A percentile compares a stretch with the other conserved stretches of the same genome.
phyloP scores from a whole-genome alignment of 1,284 basidiomycete genomes.

The Ceratobasidium papillatum region DNA sequence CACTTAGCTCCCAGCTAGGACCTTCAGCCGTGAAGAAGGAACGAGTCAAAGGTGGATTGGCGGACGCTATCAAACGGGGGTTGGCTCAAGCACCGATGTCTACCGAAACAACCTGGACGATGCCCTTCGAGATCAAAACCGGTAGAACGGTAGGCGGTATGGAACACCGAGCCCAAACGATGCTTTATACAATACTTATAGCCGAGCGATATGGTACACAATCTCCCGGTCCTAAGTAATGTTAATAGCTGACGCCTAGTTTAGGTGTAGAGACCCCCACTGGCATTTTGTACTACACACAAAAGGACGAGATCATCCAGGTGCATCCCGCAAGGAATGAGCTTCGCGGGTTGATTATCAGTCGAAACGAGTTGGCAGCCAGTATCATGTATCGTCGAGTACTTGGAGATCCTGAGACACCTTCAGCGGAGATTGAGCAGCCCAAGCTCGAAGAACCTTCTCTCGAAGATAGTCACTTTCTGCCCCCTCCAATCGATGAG shows the following conservation, averaged over 20 bases:
- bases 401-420: slow-evolving; percentile 16
- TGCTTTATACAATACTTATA: slow-evolving; percentile 94
- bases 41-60: slow-evolving; percentile 27
- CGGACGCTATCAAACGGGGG: slow-evolving; percentile 29
- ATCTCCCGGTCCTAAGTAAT: background rate
- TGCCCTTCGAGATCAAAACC: slow-evolving; percentile 97
- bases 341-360: slow-evolving; percentile 80
- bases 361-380: slow-evolving; percentile 86
- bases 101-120: slow-evolving; percentile 53
- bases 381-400: slow-evolving; percentile 66
- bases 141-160: slow-evolving; percentile 79
- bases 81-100: slow-evolving; percentile 4
- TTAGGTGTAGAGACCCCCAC: slow-evolving; percentile 62
- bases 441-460: slow-evolving; percentile 42
- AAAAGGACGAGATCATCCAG: slow-evolving; percentile 84
- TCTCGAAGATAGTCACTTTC: slow-evolving; percentile 59
- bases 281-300: slow-evolving; percentile 94
- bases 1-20: background rate
- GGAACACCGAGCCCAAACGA: slow-evolving; percentile 97
- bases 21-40: slow-evolving; percentile 12
- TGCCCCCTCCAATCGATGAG: slow-evolving; percentile 90
- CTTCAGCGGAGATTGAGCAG: slow-evolving; percentile 45
- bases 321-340: slow-evolving; percentile 84
- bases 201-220: slow-evolving; percentile 81
- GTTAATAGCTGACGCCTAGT: slow-evolving; percentile 34